phyloP scores from a whole-genome alignment of 805 yeast genomes.

The Trichomonascus vanleenenianus region DNA sequence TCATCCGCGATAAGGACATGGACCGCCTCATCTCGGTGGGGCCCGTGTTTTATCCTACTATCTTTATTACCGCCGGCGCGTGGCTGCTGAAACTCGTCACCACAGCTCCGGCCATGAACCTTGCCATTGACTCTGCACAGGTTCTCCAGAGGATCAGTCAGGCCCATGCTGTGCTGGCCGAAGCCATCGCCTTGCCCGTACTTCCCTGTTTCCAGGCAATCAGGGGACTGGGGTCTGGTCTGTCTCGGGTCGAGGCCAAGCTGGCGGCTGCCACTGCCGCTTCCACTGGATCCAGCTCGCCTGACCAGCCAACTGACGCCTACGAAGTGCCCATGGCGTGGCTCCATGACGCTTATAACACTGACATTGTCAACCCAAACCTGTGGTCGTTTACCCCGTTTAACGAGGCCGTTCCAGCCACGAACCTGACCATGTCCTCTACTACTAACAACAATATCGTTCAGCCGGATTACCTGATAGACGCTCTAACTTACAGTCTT shows the following conservation, averaged over 20 bases:
- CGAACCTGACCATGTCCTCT: not conserved
- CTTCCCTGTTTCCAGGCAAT: slow-evolving; percentile 15
- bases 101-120: slow-evolving; percentile 6
- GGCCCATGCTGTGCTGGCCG: slow-evolving; percentile 7
- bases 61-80: slow-evolving; percentile 20
- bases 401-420: not conserved
- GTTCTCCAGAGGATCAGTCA: slow-evolving; percentile 3
- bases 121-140: slow-evolving; percentile 5
- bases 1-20: slow-evolving; percentile 15
- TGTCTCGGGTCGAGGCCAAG: slow-evolving; percentile 6
- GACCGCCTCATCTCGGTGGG: slow-evolving; percentile 16
- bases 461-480: no score
- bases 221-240: slow-evolving; percentile 11
- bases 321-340: not conserved
- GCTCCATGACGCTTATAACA: not conserved
- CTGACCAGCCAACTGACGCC: no score
- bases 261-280: not conserved
- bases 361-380: not conserved
- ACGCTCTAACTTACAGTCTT: no score
- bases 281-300: no score
- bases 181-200: slow-evolving; percentile 5
- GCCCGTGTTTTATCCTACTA: slow-evolving; percentile 20
- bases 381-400: slow-evolving; percentile 8
- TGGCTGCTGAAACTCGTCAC: slow-evolving; percentile 16
- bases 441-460: not conserved